Evolutionary conservation across 768 basidiomycete species (phyloP).

Genomic region (Suillus placidus): DNA sequence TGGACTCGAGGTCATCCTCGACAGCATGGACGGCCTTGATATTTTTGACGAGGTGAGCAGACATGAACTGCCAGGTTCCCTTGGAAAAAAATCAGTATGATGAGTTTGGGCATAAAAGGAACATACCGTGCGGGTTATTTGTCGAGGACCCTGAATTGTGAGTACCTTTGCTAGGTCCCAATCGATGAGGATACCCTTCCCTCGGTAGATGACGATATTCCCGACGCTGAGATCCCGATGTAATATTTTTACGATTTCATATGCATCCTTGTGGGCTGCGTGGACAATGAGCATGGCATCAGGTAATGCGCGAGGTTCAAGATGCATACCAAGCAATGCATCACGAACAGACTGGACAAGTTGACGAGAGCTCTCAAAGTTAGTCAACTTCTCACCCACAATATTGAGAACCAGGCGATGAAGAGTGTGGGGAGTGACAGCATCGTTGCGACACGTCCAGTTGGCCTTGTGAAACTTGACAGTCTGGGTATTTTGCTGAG

Average conservation of each 20-base stretch:
- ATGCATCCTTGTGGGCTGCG: conserved; percentile 8
- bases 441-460: neutral
- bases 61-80: conserved; percentile 11
- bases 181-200: conserved; percentile 4
- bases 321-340: neutral
- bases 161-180: conserved; percentile 11
- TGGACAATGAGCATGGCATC: neutral
- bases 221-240: conserved; percentile 9
- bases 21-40: neutral
- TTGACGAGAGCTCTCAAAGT: neutral
- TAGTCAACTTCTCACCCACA: neutral
- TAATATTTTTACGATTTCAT: neutral
- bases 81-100: neutral
- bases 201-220: conserved; percentile 6
- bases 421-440: conserved; percentile 6
- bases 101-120: neutral
- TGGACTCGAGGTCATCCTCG: conserved; percentile 5
- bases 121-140: neutral
- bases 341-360: conserved; percentile 9
- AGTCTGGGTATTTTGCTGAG: conserved; percentile 6
- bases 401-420: conserved; percentile 1
- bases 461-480: neutral
- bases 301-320: neutral
- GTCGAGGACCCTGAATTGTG: neutral
- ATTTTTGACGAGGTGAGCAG: conserved; percentile 1